These are phyloP conservation scores for Pyrenophora graminea DNA, from an alignment of 2,329 filamentous ascomycete genomes.

Conservation along the genomic window DNA sequence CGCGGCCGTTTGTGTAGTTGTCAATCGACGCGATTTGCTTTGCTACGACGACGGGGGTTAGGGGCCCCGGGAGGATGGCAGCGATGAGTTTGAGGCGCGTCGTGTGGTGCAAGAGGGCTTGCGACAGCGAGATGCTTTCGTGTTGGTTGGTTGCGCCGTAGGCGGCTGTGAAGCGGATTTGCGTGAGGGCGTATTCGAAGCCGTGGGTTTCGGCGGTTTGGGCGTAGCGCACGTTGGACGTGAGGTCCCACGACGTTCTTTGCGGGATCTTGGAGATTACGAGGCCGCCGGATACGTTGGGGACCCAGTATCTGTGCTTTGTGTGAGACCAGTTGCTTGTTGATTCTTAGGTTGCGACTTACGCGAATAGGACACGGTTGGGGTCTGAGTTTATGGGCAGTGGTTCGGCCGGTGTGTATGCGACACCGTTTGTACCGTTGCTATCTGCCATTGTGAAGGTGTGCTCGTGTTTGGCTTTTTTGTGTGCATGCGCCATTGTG, in stretches of 20 bases:
- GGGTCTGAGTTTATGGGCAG: constrained; percentile 50
- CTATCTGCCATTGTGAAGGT: too few relatives aligned
- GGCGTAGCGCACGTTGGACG: constrained; percentile 56
- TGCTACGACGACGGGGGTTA: constrained; percentile 53
- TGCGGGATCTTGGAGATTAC: constrained; percentile 59
- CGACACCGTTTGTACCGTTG: background rate
- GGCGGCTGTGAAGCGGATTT: constrained; percentile 59
- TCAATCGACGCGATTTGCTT: constrained; percentile 61
- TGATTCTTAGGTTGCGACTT: constrained; percentile 3
- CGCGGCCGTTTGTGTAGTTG: constrained; percentile 56
- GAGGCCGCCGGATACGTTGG: constrained; percentile 59
- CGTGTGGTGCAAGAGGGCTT: constrained; percentile 55
- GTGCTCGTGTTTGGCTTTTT: background rate
- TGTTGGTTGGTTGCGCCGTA: constrained; percentile 56
- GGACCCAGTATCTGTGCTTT: constrained; percentile 54
- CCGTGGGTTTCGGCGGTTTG: constrained; percentile 54
- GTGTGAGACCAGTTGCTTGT: background rate
- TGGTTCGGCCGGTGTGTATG: constrained; percentile 29
- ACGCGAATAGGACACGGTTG: constrained; percentile 53
- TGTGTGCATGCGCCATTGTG: background rate
- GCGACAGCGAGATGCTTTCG: constrained; percentile 57
- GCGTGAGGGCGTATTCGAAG: constrained; percentile 58
- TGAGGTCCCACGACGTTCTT: constrained; percentile 55
- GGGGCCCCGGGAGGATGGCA: constrained; percentile 51
- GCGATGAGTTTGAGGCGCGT: constrained; percentile 57